phyloP scores from a whole-genome alignment of 1,284 basidiomycete genomes.

The Pyrrhoderma noxium region DNA sequence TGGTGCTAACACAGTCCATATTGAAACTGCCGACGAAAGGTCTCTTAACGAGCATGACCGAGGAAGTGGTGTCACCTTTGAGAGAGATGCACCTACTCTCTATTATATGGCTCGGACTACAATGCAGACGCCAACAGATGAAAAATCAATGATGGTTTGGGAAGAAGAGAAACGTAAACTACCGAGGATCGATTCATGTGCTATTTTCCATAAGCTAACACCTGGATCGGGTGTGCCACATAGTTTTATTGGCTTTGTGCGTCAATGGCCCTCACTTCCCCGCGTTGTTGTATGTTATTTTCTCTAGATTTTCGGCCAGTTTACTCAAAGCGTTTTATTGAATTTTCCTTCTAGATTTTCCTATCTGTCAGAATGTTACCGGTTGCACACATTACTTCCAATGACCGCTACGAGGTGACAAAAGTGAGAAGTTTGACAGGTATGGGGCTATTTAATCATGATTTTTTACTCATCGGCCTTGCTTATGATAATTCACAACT shows the following conservation, averaged over 20 bases:
- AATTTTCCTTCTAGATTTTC: conserved; percentile 38
- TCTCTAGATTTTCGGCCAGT: neutral
- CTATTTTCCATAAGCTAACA: conserved; percentile 50
- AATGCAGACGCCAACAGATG: neutral
- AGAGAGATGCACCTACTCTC: neutral
- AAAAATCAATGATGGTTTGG: neutral
- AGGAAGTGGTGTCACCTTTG: no score
- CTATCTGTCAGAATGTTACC: conserved; percentile 48
- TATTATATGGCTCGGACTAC: conserved; percentile 5
- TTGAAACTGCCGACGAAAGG: conserved; percentile 17
- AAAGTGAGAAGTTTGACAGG: conserved; percentile 49
- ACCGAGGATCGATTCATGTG: conserved; percentile 42
- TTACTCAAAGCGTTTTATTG: neutral
- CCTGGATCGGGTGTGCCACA: conserved; percentile 50
- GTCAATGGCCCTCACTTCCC: conserved; percentile 55
- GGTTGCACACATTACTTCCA: conserved; percentile 36
- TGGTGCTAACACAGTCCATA: conserved; percentile 18
- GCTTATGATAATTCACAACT: neutral
- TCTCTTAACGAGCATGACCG: conserved; percentile 3
- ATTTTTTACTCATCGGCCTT: neutral
- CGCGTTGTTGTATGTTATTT: conserved; percentile 39
- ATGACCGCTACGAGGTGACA: conserved; percentile 45
- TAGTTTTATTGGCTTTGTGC: conserved; percentile 47
- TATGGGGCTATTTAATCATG: conserved; percentile 17
- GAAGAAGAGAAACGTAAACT: conserved; percentile 29